Percentiles rank a stretch among this genome's conserved stretches.
Evolutionary conservation across 805 yeast species (phyloP).

Genomic region (Sugiyamaella valdiviana): DNA sequence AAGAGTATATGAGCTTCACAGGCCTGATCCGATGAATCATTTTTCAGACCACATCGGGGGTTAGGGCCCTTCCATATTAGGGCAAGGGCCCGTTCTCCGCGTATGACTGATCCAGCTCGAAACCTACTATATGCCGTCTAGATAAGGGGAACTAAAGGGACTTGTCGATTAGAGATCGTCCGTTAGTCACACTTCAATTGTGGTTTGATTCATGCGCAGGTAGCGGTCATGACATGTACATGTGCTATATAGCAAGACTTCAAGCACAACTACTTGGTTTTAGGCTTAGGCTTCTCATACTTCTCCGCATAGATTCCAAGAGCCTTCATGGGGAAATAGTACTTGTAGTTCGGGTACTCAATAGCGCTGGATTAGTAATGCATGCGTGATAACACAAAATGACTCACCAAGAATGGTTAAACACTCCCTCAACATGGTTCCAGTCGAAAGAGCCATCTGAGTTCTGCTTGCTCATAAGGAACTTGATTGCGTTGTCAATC

Average conservation of each 20-base stretch:
- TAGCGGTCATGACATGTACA: too few species aligned
- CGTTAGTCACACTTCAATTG: too few species aligned
- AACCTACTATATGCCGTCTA: too few species aligned
- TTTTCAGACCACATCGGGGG: neutral
- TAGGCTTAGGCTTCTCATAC: conserved; percentile 5
- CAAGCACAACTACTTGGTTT: too few species aligned
- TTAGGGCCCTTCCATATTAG: neutral
- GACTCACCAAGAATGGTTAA: conserved; percentile 53
- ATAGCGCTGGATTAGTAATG: conserved; percentile 52
- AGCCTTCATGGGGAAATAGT: conserved; percentile 86
- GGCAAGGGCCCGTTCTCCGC: neutral
- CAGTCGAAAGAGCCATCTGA: conserved; percentile 77
- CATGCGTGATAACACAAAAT: neutral
- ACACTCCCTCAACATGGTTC: conserved; percentile 90
- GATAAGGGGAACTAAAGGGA: too few species aligned
- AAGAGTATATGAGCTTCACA: neutral
- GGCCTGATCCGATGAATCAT: neutral
- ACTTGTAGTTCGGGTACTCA: conserved; percentile 91
- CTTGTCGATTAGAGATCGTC: too few species aligned
- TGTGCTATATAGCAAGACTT: too few species aligned
- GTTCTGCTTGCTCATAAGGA: conserved; percentile 62
- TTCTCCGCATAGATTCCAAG: conserved; percentile 57
- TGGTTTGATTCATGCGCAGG: too few species aligned
- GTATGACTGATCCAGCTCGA: neutral
- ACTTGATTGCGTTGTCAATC: conserved; percentile 54